These are phyloP conservation scores for Zymoseptoria passerinii DNA, from an alignment of 2,329 filamentous ascomycete genomes.

Conservation along the genomic window DNA sequence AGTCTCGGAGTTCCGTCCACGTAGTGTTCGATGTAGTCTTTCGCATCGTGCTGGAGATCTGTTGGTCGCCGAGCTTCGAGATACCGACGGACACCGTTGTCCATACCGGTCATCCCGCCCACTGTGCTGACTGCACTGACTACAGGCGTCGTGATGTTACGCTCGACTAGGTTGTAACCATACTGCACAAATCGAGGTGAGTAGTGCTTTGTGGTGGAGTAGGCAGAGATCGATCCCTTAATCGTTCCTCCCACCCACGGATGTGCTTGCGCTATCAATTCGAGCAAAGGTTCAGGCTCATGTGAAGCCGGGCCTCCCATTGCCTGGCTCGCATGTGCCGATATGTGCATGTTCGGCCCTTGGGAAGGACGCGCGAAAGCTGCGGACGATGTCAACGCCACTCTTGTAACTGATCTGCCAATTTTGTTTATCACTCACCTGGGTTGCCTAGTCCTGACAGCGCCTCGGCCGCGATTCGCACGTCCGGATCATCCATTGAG, in stretches of 20 bases:
- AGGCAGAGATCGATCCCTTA: slow-evolving; percentile 74
- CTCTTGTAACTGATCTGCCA: neutral
- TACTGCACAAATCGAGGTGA: slow-evolving; percentile 78
- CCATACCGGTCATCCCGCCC: slow-evolving; percentile 76
- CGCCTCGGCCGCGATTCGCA: slow-evolving; percentile 43
- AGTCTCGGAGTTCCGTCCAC: slow-evolving; percentile 49
- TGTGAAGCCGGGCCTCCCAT: slow-evolving; percentile 23
- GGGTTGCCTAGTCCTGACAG: slow-evolving; percentile 43
- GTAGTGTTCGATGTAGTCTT: slow-evolving; percentile 37
- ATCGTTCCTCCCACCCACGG: slow-evolving; percentile 71
- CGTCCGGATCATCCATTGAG: slow-evolving; percentile 42
- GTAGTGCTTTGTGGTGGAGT: slow-evolving; percentile 81
- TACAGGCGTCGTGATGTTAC: slow-evolving; percentile 71
- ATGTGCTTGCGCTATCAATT: slow-evolving; percentile 79
- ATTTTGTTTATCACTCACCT: slow-evolving; percentile 28
- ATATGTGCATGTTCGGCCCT: slow-evolving; percentile 25
- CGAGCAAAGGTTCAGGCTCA: slow-evolving; percentile 71
- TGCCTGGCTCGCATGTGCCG: neutral
- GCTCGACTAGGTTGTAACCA: slow-evolving; percentile 85
- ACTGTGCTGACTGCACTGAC: slow-evolving; percentile 80
- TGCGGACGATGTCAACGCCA: slow-evolving; percentile 16
- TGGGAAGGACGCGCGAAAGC: slow-evolving; percentile 36
- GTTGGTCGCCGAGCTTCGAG: slow-evolving; percentile 50
- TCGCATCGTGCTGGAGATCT: slow-evolving; percentile 38
- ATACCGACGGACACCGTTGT: slow-evolving; percentile 79